Percentiles rank a stretch among this genome's conserved stretches.
These are phyloP conservation scores for Penicillium diatomitis DNA, from an alignment of 495 filamentous ascomycete species.

Conservation along the genomic window DNA sequence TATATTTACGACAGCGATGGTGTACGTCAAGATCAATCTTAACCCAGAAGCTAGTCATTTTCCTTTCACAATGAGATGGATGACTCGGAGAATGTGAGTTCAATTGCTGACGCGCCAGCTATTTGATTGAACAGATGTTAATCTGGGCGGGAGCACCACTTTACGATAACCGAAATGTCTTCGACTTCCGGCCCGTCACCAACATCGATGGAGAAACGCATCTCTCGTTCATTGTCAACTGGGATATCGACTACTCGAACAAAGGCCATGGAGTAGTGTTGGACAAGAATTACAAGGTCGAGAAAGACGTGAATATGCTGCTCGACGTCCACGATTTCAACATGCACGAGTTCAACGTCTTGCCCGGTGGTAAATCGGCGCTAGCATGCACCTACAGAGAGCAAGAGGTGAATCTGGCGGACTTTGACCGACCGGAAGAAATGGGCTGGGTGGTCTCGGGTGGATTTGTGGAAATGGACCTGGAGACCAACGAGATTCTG, in stretches of 20 bases:
- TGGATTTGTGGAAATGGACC: constrained; percentile 40
- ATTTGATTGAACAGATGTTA: constrained; percentile 16
- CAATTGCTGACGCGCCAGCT: no score
- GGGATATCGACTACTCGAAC: constrained; percentile 24
- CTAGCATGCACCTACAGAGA: constrained; percentile 43
- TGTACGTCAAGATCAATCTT: constrained; percentile 8
- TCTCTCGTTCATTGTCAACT: constrained; percentile 39
- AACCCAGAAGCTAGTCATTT: no score
- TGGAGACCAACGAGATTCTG: constrained; percentile 34
- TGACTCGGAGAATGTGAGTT: background rate
- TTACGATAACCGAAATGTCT: constrained; percentile 27
- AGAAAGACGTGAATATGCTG: constrained; percentile 29
- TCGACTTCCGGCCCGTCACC: constrained; percentile 32
- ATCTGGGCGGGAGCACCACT: constrained; percentile 33
- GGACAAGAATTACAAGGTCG: constrained; percentile 26
- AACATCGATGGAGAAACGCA: constrained; percentile 29
- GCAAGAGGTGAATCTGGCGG: constrained; percentile 29
- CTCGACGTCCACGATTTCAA: constrained; percentile 34
- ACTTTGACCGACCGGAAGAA: constrained; percentile 34
- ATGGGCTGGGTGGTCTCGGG: constrained; percentile 29
- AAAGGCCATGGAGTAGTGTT: constrained; percentile 28
- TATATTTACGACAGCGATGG: constrained; percentile 37
- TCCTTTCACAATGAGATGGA: background rate
- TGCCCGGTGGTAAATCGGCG: constrained; percentile 30
- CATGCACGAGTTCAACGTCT: constrained; percentile 43